phyloP scores from a whole-genome alignment of 2,329 filamentous ascomycete genomes.

The Stemphylium lycopersici region DNA sequence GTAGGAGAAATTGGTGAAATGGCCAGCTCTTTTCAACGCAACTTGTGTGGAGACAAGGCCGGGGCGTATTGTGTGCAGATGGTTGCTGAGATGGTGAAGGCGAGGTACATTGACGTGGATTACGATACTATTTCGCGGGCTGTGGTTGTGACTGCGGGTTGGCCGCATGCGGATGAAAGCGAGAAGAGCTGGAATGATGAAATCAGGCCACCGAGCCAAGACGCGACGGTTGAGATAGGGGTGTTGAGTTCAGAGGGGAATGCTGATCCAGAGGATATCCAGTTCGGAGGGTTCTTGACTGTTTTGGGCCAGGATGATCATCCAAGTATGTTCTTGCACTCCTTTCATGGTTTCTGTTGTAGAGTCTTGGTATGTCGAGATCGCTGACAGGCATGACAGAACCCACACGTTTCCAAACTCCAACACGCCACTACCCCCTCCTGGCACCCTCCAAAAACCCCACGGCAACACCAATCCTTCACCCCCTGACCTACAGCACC shows the following conservation, averaged over 20 bases:
- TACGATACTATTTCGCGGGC: conserved; percentile 72
- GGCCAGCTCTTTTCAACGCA: conserved; percentile 58
- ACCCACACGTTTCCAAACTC: conserved; percentile 81
- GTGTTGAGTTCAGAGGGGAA: conserved; percentile 71
- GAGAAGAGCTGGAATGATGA: conserved; percentile 55
- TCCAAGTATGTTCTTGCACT: conserved; percentile 56
- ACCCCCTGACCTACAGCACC: conserved; percentile 68
- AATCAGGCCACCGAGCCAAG: conserved; percentile 38
- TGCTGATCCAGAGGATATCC: conserved; percentile 73
- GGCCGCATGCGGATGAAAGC: conserved; percentile 49
- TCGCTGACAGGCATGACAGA: conserved; percentile 51
- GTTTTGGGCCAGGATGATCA: conserved; percentile 77
- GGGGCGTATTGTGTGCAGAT: conserved; percentile 56
- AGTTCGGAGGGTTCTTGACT: conserved; percentile 77
- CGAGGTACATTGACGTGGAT: conserved; percentile 75
- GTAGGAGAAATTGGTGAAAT: conserved; percentile 65
- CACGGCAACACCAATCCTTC: conserved; percentile 29
- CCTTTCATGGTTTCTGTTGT: not conserved
- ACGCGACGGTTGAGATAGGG: conserved; percentile 77
- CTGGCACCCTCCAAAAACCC: conserved; percentile 16
- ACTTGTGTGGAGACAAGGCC: conserved; percentile 55
- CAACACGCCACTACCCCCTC: conserved; percentile 76
- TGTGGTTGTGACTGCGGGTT: conserved; percentile 69
- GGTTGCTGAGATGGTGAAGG: conserved; percentile 57
- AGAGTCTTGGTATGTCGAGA: too few relatives aligned